Percentiles rank a stretch among this genome's conserved stretches.
Conservation (phyloP, 139 green algal genomes). For the Raphidocelis subcapitata region DNA sequence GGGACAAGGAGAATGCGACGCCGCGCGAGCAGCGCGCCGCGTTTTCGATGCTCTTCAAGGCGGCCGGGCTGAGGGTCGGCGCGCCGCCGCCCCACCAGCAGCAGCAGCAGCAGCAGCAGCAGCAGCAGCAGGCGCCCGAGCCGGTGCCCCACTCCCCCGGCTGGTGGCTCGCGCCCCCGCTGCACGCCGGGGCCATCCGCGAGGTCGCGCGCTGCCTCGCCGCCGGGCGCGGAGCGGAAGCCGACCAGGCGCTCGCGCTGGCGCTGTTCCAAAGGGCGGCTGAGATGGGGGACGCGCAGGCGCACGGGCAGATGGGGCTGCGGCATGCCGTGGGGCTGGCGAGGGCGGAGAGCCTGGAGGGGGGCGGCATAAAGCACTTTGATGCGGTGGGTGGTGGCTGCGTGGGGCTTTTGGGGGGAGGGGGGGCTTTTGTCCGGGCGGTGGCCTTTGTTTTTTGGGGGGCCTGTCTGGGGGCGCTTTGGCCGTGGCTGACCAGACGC, state of each 20-base stretch:
- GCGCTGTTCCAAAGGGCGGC: slow-evolving; percentile 66
- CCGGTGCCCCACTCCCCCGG: slow-evolving; percentile 24
- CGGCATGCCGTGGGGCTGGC: slow-evolving; percentile 62
- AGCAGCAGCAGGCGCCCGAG: neutral
- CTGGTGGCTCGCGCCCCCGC: slow-evolving; percentile 3
- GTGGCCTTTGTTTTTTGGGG: too few relatives aligned
- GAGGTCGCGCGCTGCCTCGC: too few relatives aligned
- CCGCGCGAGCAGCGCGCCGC: slow-evolving; percentile 12
- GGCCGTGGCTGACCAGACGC: too few relatives aligned
- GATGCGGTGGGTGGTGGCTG: slow-evolving; percentile 28
- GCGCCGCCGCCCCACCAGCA: too few relatives aligned
- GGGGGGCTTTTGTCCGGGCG: too few relatives aligned
- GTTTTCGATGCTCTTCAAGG: neutral
- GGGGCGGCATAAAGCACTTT: slow-evolving; percentile 31
- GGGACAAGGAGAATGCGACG: slow-evolving; percentile 7
- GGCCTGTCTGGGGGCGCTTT: too few relatives aligned
- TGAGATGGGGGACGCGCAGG: slow-evolving; percentile 62
- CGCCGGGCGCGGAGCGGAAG: slow-evolving; percentile 49
- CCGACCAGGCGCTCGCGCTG: slow-evolving; percentile 56
- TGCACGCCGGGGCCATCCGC: slow-evolving; percentile 30
- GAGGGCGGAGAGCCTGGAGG: slow-evolving; percentile 25
- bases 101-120: neutral
- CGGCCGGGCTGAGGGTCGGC: slow-evolving; percentile 14
- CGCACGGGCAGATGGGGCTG: slow-evolving; percentile 70
- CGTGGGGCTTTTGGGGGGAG: neutral